Evolutionary conservation across 2,329 filamentous ascomycete species (phyloP), one percentile per base, ranked within the genome.

Genomic region (Neocatenulostroma microsporum): DNA sequence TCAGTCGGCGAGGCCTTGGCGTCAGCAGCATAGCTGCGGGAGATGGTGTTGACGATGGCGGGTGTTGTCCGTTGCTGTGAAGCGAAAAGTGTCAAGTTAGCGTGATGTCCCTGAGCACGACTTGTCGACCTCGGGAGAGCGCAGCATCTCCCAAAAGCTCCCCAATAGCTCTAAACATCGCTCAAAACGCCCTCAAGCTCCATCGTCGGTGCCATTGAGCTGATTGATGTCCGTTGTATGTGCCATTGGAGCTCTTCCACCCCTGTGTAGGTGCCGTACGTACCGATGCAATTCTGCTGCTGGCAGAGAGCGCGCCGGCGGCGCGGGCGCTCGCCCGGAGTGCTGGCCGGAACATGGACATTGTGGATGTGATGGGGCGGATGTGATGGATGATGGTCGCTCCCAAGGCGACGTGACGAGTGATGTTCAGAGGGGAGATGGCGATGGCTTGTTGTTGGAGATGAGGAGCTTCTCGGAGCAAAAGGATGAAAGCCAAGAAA

Each of bases 1-100:
- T 98, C 91, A 61, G 89, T 98, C 58, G 91, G 91, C 45, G 87
- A 70, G 61, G 91, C 87, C 79, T 96, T 96, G 56, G 85, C 83
- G 62, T 94, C 88, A 70, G 81, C 73, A 65, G 86, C 89, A 73
- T 94, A 96, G 69, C 77, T 78, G 72, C 91, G 85, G 67, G 80
- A 69, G 50, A 54, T 41, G 61, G 76, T 73, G 73, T 78, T 82
- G 74, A 81, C 71, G 67, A 76, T 74, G 66, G 78, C 80, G 65
- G 87, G 84, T 72, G 80, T 81, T 75, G 82, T 82, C 78, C 88
- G 88, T 69, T 78, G 76, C 89, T 95, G 68, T 58, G 45, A 45
- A 55, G 50, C 26, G 17, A 51, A 58, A 57, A 59, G 67, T 70
- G 73, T 72, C 48, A 56, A 53, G 62, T 70, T 61, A 69, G 65